Conservation (phyloP, 768 basidiomycete species). For the Russula emetica region DNA sequence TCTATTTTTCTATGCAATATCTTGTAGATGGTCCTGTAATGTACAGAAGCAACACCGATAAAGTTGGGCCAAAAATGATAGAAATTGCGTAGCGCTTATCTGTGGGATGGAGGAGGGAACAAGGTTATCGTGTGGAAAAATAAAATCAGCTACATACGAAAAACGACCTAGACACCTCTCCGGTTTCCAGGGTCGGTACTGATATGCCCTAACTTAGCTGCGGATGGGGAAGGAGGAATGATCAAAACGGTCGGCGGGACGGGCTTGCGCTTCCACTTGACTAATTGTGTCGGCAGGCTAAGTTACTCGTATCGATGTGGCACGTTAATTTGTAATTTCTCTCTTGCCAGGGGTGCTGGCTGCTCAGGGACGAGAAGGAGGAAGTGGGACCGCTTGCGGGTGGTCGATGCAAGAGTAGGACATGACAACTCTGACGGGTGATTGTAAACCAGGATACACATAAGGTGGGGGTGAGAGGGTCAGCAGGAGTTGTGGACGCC, state of each 20-base stretch:
- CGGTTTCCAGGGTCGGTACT: background rate
- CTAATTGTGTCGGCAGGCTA: background rate
- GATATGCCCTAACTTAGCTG: background rate
- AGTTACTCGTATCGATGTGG: background rate
- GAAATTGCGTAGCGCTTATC: background rate
- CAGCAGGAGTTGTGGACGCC: too few species aligned
- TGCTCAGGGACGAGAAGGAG: background rate
- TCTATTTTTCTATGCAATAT: background rate
- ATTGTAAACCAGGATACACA: background rate
- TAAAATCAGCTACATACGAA: background rate
- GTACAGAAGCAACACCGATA: background rate
- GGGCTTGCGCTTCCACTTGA: background rate
- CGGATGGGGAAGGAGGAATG: background rate
- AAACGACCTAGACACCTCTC: background rate
- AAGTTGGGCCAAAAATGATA: too few species aligned
- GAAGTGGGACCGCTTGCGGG: background rate
- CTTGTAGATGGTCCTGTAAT: background rate
- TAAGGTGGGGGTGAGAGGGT: background rate
- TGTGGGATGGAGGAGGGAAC: background rate
- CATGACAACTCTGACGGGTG: background rate
- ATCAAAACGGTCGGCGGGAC: background rate
- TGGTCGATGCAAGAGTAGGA: background rate
- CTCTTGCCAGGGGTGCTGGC: background rate
- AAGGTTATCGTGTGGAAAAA: background rate
- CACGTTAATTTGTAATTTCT: background rate